Conservation (phyloP, 1,284 basidiomycete species). For the Sanghuangporus weigelae region DNA sequence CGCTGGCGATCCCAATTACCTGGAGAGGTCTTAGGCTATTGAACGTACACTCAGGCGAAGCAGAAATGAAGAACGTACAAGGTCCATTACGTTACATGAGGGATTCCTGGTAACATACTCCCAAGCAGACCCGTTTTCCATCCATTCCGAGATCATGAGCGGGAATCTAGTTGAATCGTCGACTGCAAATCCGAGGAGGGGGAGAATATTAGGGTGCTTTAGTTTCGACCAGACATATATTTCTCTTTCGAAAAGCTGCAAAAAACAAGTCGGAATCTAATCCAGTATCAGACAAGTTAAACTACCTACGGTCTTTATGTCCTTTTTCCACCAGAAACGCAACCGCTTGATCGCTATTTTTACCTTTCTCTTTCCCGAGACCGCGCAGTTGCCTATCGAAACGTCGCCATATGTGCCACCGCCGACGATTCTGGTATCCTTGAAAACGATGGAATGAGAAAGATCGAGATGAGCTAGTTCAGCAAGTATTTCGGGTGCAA, state of each 20-base stretch:
- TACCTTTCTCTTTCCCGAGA: background rate
- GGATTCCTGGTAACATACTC: background rate
- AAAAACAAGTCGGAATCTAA: background rate
- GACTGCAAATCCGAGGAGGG: slow-evolving; percentile 8
- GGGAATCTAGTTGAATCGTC: background rate
- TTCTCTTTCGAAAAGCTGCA: slow-evolving; percentile 10
- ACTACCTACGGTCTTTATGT: background rate
- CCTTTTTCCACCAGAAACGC: background rate
- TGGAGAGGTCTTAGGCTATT: background rate
- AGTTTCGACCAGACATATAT: slow-evolving; percentile 12
- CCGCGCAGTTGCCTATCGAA: background rate
- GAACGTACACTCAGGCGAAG: background rate
- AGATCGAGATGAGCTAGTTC: background rate
- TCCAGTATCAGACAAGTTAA: background rate
- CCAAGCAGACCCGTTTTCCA: slow-evolving; percentile 2
- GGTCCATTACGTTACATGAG: background rate
- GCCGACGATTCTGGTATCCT: background rate
- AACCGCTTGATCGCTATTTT: slow-evolving; percentile 6
- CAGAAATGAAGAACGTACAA: background rate
- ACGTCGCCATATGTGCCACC: background rate
- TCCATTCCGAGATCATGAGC: slow-evolving; percentile 8
- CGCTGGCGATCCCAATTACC: slow-evolving; percentile 1
- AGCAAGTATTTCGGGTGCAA: background rate
- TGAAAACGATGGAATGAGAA: background rate
- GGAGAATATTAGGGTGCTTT: slow-evolving; percentile 10